Conservation (phyloP, 768 basidiomycete species). For the Austroboletus eburneus region DNA sequence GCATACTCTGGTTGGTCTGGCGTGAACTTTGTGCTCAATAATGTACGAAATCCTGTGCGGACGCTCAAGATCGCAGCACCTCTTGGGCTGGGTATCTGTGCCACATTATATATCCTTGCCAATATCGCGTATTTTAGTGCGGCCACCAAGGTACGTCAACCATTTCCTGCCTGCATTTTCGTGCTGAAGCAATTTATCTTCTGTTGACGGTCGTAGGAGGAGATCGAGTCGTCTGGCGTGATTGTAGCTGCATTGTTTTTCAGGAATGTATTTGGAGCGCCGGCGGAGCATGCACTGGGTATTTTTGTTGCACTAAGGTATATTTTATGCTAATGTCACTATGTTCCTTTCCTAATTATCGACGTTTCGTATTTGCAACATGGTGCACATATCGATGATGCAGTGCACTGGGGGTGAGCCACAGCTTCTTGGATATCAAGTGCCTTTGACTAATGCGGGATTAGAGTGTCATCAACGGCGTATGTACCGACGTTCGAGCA, state of each 20-base stretch:
- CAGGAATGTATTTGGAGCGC: conserved; percentile 49
- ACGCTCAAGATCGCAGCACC: conserved; percentile 62
- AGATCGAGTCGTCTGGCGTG: conserved; percentile 46
- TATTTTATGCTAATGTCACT: too few relatives aligned
- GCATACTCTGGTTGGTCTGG: conserved; percentile 51
- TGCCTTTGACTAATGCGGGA: conserved; percentile 1
- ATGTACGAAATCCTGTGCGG: conserved; percentile 54
- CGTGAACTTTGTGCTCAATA: conserved; percentile 54
- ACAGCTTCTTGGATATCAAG: too few relatives aligned
- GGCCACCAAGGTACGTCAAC: conserved; percentile 24
- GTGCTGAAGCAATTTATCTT: too few relatives aligned
- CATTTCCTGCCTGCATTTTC: too few relatives aligned
- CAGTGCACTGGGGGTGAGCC: conserved; percentile 36
- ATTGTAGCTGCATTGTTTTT: conserved; percentile 63
- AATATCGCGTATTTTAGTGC: conserved; percentile 56
- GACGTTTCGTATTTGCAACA: too few relatives aligned
- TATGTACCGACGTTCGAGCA: conserved; percentile 12
- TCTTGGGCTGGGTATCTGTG: conserved; percentile 52
- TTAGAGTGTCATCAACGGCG: conserved; percentile 32
- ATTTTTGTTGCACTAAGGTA: conserved; percentile 57
- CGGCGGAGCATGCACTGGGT: conserved; percentile 50
- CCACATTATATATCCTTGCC: conserved; percentile 49
- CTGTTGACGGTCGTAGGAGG: conserved; percentile 31
- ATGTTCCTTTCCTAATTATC: too few relatives aligned
- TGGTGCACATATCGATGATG: neutral